A percentile compares a stretch with the other conserved stretches of the same genome.
These are phyloP conservation scores for Fusarium paranaense DNA, from an alignment of 2,329 filamentous ascomycete genomes.

Conservation along the genomic window DNA sequence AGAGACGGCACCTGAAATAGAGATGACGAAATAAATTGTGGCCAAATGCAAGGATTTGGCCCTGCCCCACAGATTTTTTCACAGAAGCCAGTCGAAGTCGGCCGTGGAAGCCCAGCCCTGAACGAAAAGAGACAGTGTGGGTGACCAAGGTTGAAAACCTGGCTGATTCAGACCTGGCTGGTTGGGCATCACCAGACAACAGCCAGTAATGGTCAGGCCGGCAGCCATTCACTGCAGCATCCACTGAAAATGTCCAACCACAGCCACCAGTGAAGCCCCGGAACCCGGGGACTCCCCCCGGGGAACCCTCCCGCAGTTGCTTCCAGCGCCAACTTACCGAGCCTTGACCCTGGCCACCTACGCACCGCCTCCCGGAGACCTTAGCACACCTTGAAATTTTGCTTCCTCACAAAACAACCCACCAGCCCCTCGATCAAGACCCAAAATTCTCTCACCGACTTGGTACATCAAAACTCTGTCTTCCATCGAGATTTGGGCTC, in stretches of 20 bases:
- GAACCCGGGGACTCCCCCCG: slow-evolving; percentile 9
- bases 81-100: not conserved
- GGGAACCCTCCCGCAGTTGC: slow-evolving; percentile 5
- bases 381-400: slow-evolving; percentile 36
- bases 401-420: slow-evolving; percentile 23
- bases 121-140: slow-evolving; percentile 27
- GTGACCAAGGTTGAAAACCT: slow-evolving; percentile 27
- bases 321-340: slow-evolving; percentile 1
- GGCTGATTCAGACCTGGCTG: not conserved
- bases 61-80: slow-evolving; percentile 29
- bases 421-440: slow-evolving; percentile 25
- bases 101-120: slow-evolving; percentile 8
- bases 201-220: not conserved
- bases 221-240: not conserved
- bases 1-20: slow-evolving; percentile 11
- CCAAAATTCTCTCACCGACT: slow-evolving; percentile 44
- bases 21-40: slow-evolving; percentile 43
- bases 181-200: slow-evolving; percentile 16
- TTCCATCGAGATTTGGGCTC: not conserved
- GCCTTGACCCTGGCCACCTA: slow-evolving; percentile 14
- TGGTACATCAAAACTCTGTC: slow-evolving; percentile 17
- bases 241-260: not conserved
- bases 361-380: slow-evolving; percentile 37
- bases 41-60: slow-evolving; percentile 35
- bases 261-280: not conserved